Base-by-base conservation (phyloP, 108 stramenopile species). In the Fragilariopsis cylindrus region DNA sequence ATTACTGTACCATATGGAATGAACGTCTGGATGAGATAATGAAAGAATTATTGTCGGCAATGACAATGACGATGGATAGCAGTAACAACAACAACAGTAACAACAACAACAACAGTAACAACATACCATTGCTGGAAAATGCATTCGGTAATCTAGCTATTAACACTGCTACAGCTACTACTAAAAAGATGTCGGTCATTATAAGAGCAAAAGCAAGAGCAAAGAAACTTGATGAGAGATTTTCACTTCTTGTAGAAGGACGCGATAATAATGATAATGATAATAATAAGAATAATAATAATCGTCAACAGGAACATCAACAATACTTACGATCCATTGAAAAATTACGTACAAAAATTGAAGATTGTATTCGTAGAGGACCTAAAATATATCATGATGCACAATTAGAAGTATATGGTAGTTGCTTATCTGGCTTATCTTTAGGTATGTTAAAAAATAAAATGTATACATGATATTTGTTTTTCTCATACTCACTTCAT, bases 301-400 rank as follows among this genome's bases (percentile, higher is more conserved):
- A 30, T 30, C 0, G 30, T 0, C 30, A 30, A 30, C 30, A 30
- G 30, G 30, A 30, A 30, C 30, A 30, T 30, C 30, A 30, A 30
- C 30, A 60, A 30, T 60, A 60, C 21, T 60, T 60, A 30, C 6
- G 30, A 7, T 21, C 58, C 0, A 60, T 60, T 30, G 58, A 60
- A 21, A 60, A 30, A 60, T 30, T 60, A 40, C 83, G 73, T 40
- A 30, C 58, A 11, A 63, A 47, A 5, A 47, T 84, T 2, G 60
- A 50, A 48, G 12, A 47, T 2, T 16, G 75, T 3, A 50, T 79
- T 6, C 54, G 60, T 47, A 19, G 72, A 57, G 47, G 65, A 8
- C 78, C 72, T 65, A 52, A 60, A 6, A 19, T 21, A 66, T 48
- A 46, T 19, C 43, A 45, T 5, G 46, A 47, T 15, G 48, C 48